These are phyloP conservation scores for Cornus kousa DNA, from an alignment of 148 eudicot species.

Conservation along the genomic window DNA sequence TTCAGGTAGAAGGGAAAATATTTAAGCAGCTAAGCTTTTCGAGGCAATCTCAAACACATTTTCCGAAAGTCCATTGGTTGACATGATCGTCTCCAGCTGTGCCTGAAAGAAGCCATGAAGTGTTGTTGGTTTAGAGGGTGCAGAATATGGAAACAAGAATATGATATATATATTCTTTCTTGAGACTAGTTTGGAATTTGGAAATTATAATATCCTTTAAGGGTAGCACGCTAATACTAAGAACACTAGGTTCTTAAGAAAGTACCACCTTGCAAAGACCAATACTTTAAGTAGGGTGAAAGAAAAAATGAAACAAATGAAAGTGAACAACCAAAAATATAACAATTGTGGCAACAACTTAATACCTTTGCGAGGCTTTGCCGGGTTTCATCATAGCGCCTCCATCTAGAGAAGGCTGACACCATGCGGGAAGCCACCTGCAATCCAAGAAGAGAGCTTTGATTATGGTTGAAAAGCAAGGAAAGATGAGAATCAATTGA, in stretches of 20 bases:
- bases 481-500: background rate
- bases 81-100: slow-evolving; percentile 86
- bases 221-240: background rate
- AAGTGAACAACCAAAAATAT: background rate
- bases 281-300: too few species aligned
- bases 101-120: slow-evolving; percentile 47
- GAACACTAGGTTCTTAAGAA: too few species aligned
- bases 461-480: background rate
- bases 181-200: too few species aligned
- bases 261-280: too few species aligned
- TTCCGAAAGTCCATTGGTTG: slow-evolving; percentile 80
- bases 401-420: slow-evolving; percentile 95
- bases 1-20: background rate
- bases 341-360: background rate
- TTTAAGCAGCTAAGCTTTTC: slow-evolving; percentile 87
- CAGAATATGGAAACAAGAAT: background rate
- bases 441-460: background rate
- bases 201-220: background rate
- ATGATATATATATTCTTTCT: too few species aligned
- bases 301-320: background rate
- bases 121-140: background rate
- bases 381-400: slow-evolving; percentile 80
- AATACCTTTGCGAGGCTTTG: slow-evolving; percentile 83
- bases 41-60: slow-evolving; percentile 95
- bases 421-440: slow-evolving; percentile 97